Conservation (phyloP, 1,139 yeast genomes). For the Pichia sp. region DNA sequence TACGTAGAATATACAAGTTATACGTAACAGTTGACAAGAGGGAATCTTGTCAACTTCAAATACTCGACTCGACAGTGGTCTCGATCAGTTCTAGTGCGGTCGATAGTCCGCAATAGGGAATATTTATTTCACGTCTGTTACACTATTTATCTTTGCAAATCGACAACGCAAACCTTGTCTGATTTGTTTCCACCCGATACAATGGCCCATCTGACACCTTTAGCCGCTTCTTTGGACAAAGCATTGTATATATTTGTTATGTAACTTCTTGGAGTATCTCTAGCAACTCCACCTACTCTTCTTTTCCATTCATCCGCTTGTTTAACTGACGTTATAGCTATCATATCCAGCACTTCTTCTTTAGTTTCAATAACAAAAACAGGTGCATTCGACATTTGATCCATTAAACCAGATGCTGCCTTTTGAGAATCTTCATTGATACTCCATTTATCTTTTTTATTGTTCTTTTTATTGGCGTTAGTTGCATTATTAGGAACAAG, state of each 20-base stretch:
- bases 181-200: conserved; percentile 72
- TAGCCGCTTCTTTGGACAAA: conserved; percentile 62
- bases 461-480: conserved; percentile 59
- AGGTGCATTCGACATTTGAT: conserved; percentile 56
- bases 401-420: conserved; percentile 51
- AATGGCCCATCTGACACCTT: conserved; percentile 69
- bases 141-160: conserved; percentile 46
- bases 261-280: conserved; percentile 68
- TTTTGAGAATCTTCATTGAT: conserved; percentile 66
- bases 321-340: conserved; percentile 64
- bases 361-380: conserved; percentile 69
- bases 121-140: background rate
- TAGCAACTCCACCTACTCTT: conserved; percentile 69
- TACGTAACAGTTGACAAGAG: no score
- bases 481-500: conserved; percentile 69
- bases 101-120: no score
- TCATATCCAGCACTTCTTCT: conserved; percentile 81
- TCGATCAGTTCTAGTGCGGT: no score
- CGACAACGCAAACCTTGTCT: conserved; percentile 62
- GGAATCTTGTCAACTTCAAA: no score
- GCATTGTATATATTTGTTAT: conserved; percentile 66
- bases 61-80: no score
- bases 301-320: conserved; percentile 87
- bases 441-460: conserved; percentile 76
- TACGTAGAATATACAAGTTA: no score